Conservation (phyloP, 202 grass and related monocot species). For the Setaria viridis region DNA sequence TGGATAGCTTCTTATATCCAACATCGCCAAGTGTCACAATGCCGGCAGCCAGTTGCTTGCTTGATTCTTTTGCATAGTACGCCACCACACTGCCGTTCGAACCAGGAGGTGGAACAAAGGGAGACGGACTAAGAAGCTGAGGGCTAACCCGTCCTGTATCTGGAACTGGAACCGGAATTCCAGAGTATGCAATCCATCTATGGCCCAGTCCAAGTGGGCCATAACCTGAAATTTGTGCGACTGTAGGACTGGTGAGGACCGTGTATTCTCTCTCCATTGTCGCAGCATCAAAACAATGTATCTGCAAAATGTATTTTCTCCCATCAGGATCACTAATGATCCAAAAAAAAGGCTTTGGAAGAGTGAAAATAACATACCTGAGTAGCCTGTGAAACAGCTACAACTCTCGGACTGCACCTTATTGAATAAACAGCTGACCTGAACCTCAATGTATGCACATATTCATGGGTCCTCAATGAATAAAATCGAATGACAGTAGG, state of each 20-base stretch:
- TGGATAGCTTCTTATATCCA: conserved; percentile 80
- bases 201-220: conserved; percentile 84
- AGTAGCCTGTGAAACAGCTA: conserved; percentile 80
- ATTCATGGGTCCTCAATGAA: conserved; percentile 77
- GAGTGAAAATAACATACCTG: conserved; percentile 66
- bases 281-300: conserved; percentile 89
- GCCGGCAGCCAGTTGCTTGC: conserved; percentile 81
- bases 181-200: conserved; percentile 90
- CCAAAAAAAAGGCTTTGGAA: background rate
- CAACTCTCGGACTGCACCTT: conserved; percentile 76
- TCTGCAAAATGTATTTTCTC: conserved; percentile 60
- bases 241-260: conserved; percentile 71
- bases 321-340: conserved; percentile 39
- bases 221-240: conserved; percentile 66
- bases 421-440: conserved; percentile 86
- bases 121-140: conserved; percentile 63
- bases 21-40: conserved; percentile 91
- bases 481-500: conserved; percentile 78
- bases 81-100: conserved; percentile 71
- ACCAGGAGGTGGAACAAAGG: conserved; percentile 46
- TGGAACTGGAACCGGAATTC: conserved; percentile 68
- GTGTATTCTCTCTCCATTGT: conserved; percentile 82
- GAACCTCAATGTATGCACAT: conserved; percentile 82
- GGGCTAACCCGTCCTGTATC: conserved; percentile 72
- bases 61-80: conserved; percentile 96